Evolutionary conservation across 257 asterid genomes (phyloP).

Genomic region (Nicotiana knightiana): DNA sequence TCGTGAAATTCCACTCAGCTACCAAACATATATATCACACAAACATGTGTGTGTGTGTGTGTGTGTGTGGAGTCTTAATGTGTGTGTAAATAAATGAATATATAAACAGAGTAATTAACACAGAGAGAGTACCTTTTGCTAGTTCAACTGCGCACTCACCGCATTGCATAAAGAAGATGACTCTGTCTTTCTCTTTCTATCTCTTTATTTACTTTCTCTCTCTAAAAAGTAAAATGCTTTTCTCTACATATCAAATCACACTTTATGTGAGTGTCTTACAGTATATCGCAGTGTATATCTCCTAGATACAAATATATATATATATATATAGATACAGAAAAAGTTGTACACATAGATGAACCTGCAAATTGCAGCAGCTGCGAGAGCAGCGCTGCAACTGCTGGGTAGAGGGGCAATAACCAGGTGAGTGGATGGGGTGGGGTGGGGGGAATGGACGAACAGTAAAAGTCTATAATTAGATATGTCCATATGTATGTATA

Average conservation of each 20-base stretch:
- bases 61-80: not conserved
- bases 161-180: constrained; percentile 16
- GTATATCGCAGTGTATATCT: not conserved
- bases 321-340: constrained; percentile 5
- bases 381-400: constrained; percentile 65
- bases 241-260: constrained; percentile 33
- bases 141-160: constrained; percentile 23
- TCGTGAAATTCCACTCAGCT: not conserved
- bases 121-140: constrained; percentile 4
- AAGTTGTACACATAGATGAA: constrained; percentile 10
- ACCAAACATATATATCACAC: not conserved
- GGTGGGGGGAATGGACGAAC: not conserved
- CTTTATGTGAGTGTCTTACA: constrained; percentile 25
- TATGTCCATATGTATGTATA: constrained; percentile 24
- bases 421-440: no score
- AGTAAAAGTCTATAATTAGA: constrained; percentile 14
- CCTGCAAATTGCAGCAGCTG: constrained; percentile 62
- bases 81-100: not conserved
- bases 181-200: not conserved
- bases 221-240: constrained; percentile 27
- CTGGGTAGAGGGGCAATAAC: constrained; percentile 31
- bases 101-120: not conserved
- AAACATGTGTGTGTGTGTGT: not conserved
- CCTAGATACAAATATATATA: not conserved
- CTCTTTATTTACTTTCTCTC: constrained; percentile 36